A percentile compares a stretch with the other conserved stretches of the same genome.
Evolutionary conservation across 2,329 filamentous ascomycete genomes (phyloP).

Genomic region (Aspergillus versicolor): DNA sequence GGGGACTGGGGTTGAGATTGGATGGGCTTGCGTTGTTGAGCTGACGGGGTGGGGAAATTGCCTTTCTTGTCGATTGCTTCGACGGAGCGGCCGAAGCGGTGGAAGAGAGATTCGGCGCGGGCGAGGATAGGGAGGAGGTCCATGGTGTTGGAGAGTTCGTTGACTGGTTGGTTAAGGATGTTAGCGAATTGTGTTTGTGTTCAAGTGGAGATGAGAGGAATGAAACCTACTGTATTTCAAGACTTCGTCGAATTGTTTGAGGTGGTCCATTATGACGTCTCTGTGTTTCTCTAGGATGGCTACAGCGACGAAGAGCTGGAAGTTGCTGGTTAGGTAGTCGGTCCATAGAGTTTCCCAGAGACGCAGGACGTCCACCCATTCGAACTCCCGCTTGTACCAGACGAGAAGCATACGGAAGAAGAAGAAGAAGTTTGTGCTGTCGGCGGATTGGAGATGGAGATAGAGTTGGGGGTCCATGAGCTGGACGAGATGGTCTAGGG

Average conservation of each 20-base stretch:
- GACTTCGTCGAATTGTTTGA: slow-evolving; percentile 94
- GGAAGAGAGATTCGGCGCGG: slow-evolving; percentile 84
- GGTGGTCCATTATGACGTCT: slow-evolving; percentile 92
- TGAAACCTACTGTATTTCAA: slow-evolving; percentile 78
- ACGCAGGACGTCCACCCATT: slow-evolving; percentile 79
- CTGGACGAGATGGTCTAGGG: slow-evolving; percentile 90
- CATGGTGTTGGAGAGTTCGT: slow-evolving; percentile 90
- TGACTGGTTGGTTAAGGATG: slow-evolving; percentile 58
- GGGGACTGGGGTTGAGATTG: slow-evolving; percentile 12
- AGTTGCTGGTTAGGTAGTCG: slow-evolving; percentile 82
- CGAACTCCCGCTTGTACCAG: slow-evolving; percentile 98
- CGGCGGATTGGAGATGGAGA: slow-evolving; percentile 80
- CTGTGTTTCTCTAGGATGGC: slow-evolving; percentile 94
- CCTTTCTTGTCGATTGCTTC: slow-evolving; percentile 90
- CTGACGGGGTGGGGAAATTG: slow-evolving; percentile 66
- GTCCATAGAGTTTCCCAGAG: slow-evolving; percentile 96
- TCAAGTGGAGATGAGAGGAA: neutral
- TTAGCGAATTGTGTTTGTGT: neutral
- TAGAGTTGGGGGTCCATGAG: slow-evolving; percentile 97
- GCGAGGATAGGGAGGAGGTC: slow-evolving; percentile 84
- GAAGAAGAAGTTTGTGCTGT: slow-evolving; percentile 99
- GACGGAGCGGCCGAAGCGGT: slow-evolving; percentile 81
- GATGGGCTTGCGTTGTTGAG: slow-evolving; percentile 49
- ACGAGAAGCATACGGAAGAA: slow-evolving; percentile 99
- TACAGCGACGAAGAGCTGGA: slow-evolving; percentile 90